phyloP scores from a whole-genome alignment of 2,329 filamentous ascomycete genomes.

The Diaporthe citri region DNA sequence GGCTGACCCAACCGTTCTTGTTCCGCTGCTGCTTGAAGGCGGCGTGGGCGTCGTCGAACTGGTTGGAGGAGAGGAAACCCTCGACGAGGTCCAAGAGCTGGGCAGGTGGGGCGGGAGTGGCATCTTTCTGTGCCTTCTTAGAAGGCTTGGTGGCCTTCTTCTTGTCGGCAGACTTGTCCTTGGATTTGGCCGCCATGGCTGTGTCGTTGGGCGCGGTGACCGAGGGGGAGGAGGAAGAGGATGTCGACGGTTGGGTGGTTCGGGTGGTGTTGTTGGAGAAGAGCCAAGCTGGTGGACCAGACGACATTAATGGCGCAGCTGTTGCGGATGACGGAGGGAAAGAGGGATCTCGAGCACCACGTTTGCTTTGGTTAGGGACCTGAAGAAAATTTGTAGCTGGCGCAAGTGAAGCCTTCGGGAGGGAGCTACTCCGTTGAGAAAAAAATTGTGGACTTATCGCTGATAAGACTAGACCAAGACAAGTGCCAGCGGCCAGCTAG shows the following conservation, averaged over 20 bases:
- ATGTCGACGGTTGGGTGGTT: background rate
- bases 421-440: background rate
- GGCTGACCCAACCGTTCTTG: conserved; percentile 62
- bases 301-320: conserved; percentile 39
- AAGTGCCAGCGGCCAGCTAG: background rate
- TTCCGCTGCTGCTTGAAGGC: conserved; percentile 74
- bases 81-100: conserved; percentile 77
- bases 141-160: conserved; percentile 31
- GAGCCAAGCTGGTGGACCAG: conserved; percentile 42
- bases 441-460: conserved; percentile 30
- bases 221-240: conserved; percentile 2
- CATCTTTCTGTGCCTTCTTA: conserved; percentile 36
- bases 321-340: background rate
- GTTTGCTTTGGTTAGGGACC: conserved; percentile 15
- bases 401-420: conserved; percentile 6
- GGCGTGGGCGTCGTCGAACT: conserved; percentile 71
- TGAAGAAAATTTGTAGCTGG: conserved; percentile 13
- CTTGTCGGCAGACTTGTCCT: conserved; percentile 39
- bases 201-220: conserved; percentile 32
- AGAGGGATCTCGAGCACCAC: conserved; percentile 15
- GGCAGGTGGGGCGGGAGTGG: conserved; percentile 59
- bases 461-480: conserved; percentile 1
- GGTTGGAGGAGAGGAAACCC: conserved; percentile 74
- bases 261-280: conserved; percentile 40
- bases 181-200: conserved; percentile 42